phyloP scores from a whole-genome alignment of 345 rosid genomes.

The Pseudoturritis turrita region DNA sequence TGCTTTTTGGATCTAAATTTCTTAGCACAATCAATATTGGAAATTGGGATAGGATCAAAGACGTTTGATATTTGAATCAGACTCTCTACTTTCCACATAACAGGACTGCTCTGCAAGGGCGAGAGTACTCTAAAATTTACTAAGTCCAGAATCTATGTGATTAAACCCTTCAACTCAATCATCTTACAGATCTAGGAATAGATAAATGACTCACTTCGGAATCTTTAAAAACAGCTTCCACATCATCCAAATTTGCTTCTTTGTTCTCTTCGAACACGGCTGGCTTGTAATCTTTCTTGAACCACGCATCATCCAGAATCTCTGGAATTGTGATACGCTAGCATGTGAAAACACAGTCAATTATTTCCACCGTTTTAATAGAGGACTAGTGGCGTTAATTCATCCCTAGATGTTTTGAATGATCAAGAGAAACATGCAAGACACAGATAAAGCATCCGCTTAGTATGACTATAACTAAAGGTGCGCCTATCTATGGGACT shows the following conservation, averaged over 20 bases:
- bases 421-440: not conserved
- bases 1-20: not conserved
- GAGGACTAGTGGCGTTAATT: not conserved
- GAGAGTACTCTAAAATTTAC: not conserved
- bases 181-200: not conserved
- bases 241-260: conserved; percentile 59
- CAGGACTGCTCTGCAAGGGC: not conserved
- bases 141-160: not conserved
- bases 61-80: not conserved
- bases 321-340: conserved; percentile 90
- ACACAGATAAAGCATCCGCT: not conserved
- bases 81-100: not conserved
- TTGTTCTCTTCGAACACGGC: conserved; percentile 74
- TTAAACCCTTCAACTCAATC: not conserved
- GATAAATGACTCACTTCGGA: conserved; percentile 49
- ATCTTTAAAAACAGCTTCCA: conserved; percentile 91
- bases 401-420: not conserved
- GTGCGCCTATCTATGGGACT: not conserved
- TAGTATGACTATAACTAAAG: not conserved
- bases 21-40: not conserved
- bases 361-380: conserved; percentile 5
- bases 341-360: conserved; percentile 14
- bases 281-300: conserved; percentile 67
- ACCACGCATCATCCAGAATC: conserved; percentile 82
- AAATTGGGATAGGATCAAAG: not conserved